These are phyloP conservation scores for Morella rubra DNA, from an alignment of 306 rosid genomes.

Conservation along the genomic window DNA sequence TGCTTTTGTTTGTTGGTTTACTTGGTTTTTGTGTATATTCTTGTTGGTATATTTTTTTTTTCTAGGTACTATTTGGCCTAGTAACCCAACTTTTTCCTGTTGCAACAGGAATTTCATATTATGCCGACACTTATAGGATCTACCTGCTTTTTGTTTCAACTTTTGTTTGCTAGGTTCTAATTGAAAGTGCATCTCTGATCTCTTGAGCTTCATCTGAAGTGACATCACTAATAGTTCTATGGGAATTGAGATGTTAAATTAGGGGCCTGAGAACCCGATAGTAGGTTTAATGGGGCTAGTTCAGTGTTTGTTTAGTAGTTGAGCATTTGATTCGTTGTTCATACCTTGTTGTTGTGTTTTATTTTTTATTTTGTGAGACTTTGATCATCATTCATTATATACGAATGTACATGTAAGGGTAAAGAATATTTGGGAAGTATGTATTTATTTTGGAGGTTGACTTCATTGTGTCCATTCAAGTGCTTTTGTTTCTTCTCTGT, in stretches of 20 bases:
- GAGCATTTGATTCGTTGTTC: background rate
- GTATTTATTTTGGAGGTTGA: background rate
- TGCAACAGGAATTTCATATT: background rate
- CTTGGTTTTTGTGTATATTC: slow-evolving; percentile 14
- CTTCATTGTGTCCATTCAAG: background rate
- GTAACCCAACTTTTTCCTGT: background rate
- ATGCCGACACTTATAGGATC: background rate
- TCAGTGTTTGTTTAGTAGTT: background rate
- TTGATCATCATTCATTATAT: background rate
- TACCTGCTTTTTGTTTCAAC: background rate
- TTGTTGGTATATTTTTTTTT: background rate
- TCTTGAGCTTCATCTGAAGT: background rate
- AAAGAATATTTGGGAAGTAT: background rate
- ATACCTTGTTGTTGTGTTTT: no score
- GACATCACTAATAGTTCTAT: background rate
- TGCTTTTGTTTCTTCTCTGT: background rate
- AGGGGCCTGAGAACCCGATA: background rate
- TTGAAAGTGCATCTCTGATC: background rate
- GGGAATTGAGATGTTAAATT: background rate
- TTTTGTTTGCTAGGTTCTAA: background rate
- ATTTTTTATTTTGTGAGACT: no score
- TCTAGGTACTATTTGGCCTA: slow-evolving; percentile 2
- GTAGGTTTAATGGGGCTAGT: background rate
- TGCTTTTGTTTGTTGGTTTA: slow-evolving; percentile 21
- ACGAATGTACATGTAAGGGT: background rate